These are phyloP conservation scores for Wickerhamiella parazyma DNA, from an alignment of 805 yeast species.

Conservation along the genomic window DNA sequence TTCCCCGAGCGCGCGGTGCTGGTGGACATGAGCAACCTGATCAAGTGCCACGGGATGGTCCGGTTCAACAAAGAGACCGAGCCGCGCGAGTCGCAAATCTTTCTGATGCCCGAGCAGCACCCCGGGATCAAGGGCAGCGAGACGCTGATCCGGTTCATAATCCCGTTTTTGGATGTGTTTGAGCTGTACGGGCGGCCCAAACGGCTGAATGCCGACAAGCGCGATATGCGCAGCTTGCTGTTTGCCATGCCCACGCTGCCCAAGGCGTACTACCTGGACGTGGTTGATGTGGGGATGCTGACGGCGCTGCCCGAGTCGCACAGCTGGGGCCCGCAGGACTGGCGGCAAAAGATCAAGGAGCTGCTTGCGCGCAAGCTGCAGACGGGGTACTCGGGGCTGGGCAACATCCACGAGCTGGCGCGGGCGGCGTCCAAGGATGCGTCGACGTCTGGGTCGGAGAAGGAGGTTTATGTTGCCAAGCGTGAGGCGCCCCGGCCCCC, in stretches of 20 bases:
- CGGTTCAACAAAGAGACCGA: conserved; percentile 22
- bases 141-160: conserved; percentile 65
- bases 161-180: conserved; percentile 66
- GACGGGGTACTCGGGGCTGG: conserved; percentile 34
- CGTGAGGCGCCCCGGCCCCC: conserved; percentile 15
- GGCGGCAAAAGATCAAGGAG: conserved; percentile 46
- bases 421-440: too few species aligned
- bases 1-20: conserved; percentile 75
- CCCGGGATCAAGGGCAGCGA: conserved; percentile 75
- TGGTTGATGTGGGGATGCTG: conserved; percentile 42
- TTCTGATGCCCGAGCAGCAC: conserved; percentile 72
- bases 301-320: conserved; percentile 26
- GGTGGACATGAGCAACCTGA: conserved; percentile 76
- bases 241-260: conserved; percentile 80
- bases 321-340: conserved; percentile 44
- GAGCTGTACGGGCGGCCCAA: conserved; percentile 70
- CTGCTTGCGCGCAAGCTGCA: conserved; percentile 39
- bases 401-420: conserved; percentile 34
- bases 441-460: too few species aligned
- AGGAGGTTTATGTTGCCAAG: conserved; percentile 5
- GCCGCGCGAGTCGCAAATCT: conserved; percentile 46
- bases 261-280: conserved; percentile 53
- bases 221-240: conserved; percentile 48
- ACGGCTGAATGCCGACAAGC: conserved; percentile 60
- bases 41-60: conserved; percentile 77